Evolutionary conservation across 73 alveolate genomes (phyloP).

Genomic region (Paraurostyla sp.): DNA sequence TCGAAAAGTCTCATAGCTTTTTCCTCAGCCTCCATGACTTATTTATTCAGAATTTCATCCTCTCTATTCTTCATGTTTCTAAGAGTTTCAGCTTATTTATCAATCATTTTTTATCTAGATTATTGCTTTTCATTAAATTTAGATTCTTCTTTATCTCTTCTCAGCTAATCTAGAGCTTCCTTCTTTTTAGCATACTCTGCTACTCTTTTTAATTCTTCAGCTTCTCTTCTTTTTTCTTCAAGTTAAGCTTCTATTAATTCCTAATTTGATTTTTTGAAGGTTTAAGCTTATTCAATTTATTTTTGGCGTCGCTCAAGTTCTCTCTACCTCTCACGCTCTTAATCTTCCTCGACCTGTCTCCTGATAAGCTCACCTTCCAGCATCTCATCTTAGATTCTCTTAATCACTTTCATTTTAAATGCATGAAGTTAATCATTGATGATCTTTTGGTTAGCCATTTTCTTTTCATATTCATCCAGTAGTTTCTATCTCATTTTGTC

Average conservation of each 20-base stretch:
- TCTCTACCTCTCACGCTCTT: constrained; percentile 80
- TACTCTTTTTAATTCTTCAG: constrained; percentile 89
- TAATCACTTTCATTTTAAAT: constrained; percentile 79
- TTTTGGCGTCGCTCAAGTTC: constrained; percentile 81
- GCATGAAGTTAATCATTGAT: constrained; percentile 83
- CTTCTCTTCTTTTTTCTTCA: constrained; percentile 72
- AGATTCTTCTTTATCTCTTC: constrained; percentile 83
- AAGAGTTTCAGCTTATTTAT: constrained; percentile 81
- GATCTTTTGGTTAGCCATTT: constrained; percentile 78
- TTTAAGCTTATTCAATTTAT: constrained; percentile 63
- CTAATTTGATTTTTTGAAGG: constrained; percentile 70
- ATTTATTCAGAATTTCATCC: constrained; percentile 81
- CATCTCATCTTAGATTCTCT: constrained; percentile 83
- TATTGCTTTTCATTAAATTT: constrained; percentile 82
- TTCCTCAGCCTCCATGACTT: constrained; percentile 83
- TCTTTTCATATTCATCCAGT: constrained; percentile 81
- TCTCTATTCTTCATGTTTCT: constrained; percentile 78
- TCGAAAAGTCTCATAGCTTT: constrained; percentile 79
- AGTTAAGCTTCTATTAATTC: constrained; percentile 54
- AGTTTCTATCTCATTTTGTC: constrained; percentile 82
- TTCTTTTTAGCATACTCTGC: constrained; percentile 89
- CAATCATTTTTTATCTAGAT: constrained; percentile 85
- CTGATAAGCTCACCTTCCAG: constrained; percentile 89
- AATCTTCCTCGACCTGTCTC: constrained; percentile 81
- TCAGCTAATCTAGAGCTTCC: constrained; percentile 78